phyloP scores from a whole-genome alignment of 371 early-diverging fungal species.

The Capillidium rhysosporum region DNA sequence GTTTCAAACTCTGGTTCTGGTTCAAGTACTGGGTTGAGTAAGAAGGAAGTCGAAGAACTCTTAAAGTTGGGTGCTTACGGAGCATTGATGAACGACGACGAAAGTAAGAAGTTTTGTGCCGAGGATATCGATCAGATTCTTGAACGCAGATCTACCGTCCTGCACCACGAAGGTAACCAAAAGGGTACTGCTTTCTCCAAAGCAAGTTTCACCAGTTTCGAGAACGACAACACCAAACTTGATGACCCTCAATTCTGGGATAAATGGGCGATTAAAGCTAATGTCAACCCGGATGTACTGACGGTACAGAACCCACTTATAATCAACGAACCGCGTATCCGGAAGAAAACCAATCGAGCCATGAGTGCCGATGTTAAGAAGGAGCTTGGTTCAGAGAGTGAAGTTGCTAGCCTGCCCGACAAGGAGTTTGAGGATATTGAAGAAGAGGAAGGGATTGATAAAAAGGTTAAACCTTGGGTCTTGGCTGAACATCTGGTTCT shows the following conservation, averaged over 20 bases:
- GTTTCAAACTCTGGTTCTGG: background rate
- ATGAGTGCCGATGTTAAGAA: conserved; percentile 12
- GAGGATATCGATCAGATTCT: conserved; percentile 96
- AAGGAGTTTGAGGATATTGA: conserved; percentile 9
- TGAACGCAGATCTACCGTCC: conserved; percentile 71
- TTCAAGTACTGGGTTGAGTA: conserved; percentile 15
- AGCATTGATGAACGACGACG: conserved; percentile 75
- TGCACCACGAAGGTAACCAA: conserved; percentile 55
- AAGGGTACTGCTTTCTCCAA: conserved; percentile 80
- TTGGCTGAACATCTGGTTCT: conserved; percentile 37
- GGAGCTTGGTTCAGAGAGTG: conserved; percentile 12
- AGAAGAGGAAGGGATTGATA: conserved; percentile 6
- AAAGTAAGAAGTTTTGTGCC: conserved; percentile 67
- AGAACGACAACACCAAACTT: conserved; percentile 47
- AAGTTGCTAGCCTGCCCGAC: conserved; percentile 4
- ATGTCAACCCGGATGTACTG: conserved; percentile 37
- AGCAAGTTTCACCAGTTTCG: conserved; percentile 67
- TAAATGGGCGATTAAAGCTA: conserved; percentile 72
- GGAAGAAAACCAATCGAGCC: conserved; percentile 35
- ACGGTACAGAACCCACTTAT: conserved; percentile 34
- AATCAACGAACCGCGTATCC: conserved; percentile 37
- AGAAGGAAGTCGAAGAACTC: conserved; percentile 73
- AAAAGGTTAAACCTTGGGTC: conserved; percentile 42
- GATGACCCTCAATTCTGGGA: conserved; percentile 98
- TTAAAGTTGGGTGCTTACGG: conserved; percentile 84